phyloP scores from a whole-genome alignment of 2,329 filamentous ascomycete genomes.

The Aureobasidium sp. region DNA sequence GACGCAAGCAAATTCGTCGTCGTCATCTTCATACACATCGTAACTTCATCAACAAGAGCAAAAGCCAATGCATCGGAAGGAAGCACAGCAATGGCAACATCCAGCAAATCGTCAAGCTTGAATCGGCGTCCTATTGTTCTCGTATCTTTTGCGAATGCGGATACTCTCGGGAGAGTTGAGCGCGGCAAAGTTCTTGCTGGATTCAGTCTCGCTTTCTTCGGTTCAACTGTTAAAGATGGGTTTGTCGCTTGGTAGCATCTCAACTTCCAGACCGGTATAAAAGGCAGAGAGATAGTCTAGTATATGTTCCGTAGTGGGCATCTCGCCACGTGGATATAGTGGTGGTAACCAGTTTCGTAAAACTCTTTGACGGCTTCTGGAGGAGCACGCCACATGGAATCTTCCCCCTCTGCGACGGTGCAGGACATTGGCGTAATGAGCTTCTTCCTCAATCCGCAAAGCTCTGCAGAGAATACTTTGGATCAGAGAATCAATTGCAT shows the following conservation, averaged over 20 bases:
- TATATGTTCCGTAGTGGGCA: background rate
- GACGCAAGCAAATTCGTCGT: conserved; percentile 60
- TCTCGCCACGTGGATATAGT: no score
- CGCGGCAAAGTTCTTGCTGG: background rate
- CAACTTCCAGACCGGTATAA: background rate
- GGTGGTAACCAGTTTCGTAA: no score
- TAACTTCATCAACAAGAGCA: conserved; percentile 50
- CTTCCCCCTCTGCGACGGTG: background rate
- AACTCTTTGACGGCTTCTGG: no score
- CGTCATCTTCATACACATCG: conserved; percentile 58
- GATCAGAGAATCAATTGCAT: background rate
- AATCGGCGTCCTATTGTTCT: background rate
- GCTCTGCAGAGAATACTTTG: background rate
- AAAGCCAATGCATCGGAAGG: conserved; percentile 44
- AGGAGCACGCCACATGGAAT: background rate
- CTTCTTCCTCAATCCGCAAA: background rate
- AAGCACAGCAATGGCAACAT: background rate
- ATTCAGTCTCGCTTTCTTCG: background rate
- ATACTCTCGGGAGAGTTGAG: background rate
- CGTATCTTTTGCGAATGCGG: background rate
- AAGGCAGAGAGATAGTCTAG: background rate
- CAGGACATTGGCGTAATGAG: background rate
- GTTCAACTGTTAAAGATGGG: background rate
- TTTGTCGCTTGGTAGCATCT: background rate
- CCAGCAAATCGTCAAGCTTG: background rate